Percentiles rank a stretch among this genome's conserved stretches.
Conservation (phyloP, 2,329 filamentous ascomycete species). For the Atkinsonella hypoxylon region DNA sequence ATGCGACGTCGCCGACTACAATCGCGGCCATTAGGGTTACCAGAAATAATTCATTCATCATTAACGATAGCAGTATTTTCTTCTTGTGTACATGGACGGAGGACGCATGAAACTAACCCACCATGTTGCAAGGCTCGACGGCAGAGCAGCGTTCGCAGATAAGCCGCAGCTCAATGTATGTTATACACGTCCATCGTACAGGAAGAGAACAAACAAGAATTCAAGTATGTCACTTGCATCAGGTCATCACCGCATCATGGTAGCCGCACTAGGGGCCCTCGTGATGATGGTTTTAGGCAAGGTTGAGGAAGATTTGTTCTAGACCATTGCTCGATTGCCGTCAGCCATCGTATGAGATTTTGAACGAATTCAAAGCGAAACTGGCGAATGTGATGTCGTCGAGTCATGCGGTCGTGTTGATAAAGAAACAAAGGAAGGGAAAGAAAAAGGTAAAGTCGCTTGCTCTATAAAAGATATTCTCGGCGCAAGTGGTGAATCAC, state of each 20-base stretch:
- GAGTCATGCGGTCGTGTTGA: slow-evolving; percentile 31
- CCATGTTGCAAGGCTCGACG: neutral
- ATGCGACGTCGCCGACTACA: slow-evolving; percentile 13
- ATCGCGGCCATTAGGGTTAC: slow-evolving; percentile 26
- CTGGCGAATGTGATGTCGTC: slow-evolving; percentile 25
- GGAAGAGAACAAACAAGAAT: neutral
- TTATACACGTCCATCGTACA: neutral
- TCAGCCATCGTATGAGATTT: slow-evolving; percentile 28
- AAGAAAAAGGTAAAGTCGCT: slow-evolving; percentile 11
- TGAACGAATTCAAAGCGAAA: slow-evolving; percentile 18
- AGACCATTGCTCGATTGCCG: slow-evolving; percentile 42
- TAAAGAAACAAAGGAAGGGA: slow-evolving; percentile 18
- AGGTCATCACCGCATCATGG: slow-evolving; percentile 60
- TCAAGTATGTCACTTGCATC: slow-evolving; percentile 45
- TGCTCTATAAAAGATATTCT: neutral
- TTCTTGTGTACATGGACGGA: neutral
- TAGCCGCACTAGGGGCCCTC: slow-evolving; percentile 52
- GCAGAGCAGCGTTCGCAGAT: neutral
- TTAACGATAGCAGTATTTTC: neutral
- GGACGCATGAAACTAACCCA: too few species aligned
- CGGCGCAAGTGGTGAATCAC: neutral
- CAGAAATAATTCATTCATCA: slow-evolving; percentile 30
- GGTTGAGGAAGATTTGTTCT: slow-evolving; percentile 41
- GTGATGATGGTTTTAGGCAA: slow-evolving; percentile 59
- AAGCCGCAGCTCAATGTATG: neutral